Conservation (phyloP, 176 grass and related monocot genomes). For the Phoenix roebelenii region DNA sequence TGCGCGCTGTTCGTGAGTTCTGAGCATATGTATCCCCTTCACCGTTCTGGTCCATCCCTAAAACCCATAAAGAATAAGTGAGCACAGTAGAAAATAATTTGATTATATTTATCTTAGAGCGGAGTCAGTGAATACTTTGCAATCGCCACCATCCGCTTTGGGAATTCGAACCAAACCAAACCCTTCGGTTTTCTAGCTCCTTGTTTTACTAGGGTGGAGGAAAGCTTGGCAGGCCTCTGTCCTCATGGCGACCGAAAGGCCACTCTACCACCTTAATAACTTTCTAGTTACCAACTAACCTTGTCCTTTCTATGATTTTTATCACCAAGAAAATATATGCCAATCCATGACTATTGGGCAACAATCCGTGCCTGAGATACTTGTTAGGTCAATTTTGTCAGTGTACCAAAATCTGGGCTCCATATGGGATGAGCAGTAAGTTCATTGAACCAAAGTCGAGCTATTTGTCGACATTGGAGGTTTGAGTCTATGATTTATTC, state of each 20-base stretch:
- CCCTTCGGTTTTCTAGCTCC: background rate
- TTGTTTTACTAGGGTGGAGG: background rate
- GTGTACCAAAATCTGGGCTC: background rate
- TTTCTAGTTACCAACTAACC: constrained; percentile 3
- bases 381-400: too few species aligned
- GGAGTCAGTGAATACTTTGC: too few species aligned
- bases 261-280: background rate
- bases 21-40: too few species aligned
- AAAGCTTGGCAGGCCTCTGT: too few species aligned
- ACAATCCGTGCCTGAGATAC: too few species aligned
- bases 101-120: too few species aligned
- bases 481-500: too few species aligned
- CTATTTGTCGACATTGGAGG: background rate
- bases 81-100: too few species aligned
- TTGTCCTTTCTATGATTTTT: background rate
- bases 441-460: background rate
- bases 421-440: background rate
- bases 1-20: too few species aligned
- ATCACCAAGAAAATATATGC: background rate
- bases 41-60: too few species aligned
- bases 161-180: constrained; percentile 23
- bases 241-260: background rate
- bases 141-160: constrained; percentile 16
- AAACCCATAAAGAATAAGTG: too few species aligned
- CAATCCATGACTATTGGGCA: too few species aligned